These are phyloP conservation scores for Cryphonectria parasitica DNA, from an alignment of 2,329 filamentous ascomycete genomes.

Conservation along the genomic window DNA sequence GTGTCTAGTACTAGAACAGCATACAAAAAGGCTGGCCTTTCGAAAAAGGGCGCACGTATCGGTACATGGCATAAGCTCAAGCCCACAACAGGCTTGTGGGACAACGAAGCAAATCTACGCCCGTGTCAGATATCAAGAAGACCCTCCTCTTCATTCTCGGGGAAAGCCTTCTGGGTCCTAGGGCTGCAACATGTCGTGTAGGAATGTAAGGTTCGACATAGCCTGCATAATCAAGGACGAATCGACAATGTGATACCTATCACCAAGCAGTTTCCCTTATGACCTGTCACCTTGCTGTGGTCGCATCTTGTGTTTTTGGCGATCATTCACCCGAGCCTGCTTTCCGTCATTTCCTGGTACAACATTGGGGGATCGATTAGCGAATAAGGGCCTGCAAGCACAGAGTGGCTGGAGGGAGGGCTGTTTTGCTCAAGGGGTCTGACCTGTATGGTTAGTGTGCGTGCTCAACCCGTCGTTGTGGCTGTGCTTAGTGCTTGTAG, in stretches of 20 bases:
- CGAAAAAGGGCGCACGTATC: background rate
- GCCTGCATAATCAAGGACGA: conserved; percentile 18
- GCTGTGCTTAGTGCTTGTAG: background rate
- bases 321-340: background rate
- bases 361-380: background rate
- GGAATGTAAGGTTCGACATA: conserved; percentile 8
- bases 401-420: background rate
- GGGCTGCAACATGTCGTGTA: conserved; percentile 13
- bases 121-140: background rate
- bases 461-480: background rate
- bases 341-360: background rate
- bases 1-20: background rate
- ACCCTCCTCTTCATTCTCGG: background rate
- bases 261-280: background rate
- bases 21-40: background rate
- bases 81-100: background rate
- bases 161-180: background rate
- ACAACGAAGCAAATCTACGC: background rate
- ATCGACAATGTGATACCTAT: conserved; percentile 6
- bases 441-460: background rate
- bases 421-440: background rate
- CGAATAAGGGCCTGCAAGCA: background rate
- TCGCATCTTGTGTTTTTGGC: background rate
- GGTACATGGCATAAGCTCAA: no score
- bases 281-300: background rate